Evolutionary conservation across 73 alveolate species (phyloP), one percentile per base, ranked within the genome.

Genomic region (Paramecium octaurelia): DNA sequence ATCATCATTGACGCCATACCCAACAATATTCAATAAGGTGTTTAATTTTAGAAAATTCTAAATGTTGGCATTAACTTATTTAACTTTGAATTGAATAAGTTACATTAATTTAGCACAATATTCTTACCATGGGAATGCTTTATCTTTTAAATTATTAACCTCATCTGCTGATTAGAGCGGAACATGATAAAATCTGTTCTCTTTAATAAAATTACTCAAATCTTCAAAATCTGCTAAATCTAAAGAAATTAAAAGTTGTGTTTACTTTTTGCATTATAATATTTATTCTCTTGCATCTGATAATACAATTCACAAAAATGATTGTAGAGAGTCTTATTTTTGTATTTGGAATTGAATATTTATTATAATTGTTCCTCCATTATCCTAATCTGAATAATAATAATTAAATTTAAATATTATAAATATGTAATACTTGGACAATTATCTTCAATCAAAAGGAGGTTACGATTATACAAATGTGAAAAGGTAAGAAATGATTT

Each of bases 161-260:
- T 80, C 76, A n/a, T 44, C 91, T 4, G 75, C 91, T 80, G 91
- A 23, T 43, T 46, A n/a, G 12, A 80, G 73, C 0, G 70, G 70
- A 12, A 24, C 10, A 80, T 80, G 57, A 80, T 80, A 44, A 46
- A 80, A 80, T 35, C 91, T 80, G 10, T 80, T 31, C 10, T 80
- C 91, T 44, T 80, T 80, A 14, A 80, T 80, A 48, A 80, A 80
- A 80, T 46, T 42, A 35, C 91, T 80, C 91, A 80, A 80, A 8
- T 80, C 91, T 35, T 80, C 91, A 23, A 80, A 80, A 80, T 20
- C 70, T 8, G 43, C 31, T 35, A 80, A 46, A 80, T 46, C 91
- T 80, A 40, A 1, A 0, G 1, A 80, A 23, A 20, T n/a, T 24
- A 35, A 44, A 2, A 21, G 46, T 11, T 43, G 12, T 5, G 6